Base-by-base conservation (phyloP, 116 monocot species). In the Thalassia testudinum region DNA sequence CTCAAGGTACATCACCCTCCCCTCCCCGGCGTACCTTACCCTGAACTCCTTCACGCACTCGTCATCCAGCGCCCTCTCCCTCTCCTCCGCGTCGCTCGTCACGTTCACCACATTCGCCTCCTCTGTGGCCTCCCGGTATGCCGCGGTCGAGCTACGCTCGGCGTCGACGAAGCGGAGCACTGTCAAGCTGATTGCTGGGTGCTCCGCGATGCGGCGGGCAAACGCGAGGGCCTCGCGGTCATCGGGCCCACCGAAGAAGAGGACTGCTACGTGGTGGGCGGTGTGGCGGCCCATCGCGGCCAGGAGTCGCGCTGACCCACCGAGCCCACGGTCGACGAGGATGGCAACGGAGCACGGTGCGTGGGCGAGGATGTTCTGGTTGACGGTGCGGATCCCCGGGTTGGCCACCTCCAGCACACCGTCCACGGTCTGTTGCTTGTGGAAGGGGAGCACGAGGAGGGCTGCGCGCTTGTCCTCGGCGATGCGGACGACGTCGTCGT, bases 391-490 rank as follows among this genome's bases (percentile, higher is more conserved):
- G 15, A 66, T 20, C 14, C 26, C 42, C 1, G 30, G 58, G 30
- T 58, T 55, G 21, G 54, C 6, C 1, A 26, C 16, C 57, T 65
- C 65, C 65, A 65, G 56, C 1, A 37, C 37, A 23, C 58, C 66
- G 49, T 66, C 64, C 50, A 62, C 27, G 0, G 54, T 49, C 48
- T 56, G 54, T 19, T 69, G 47, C 61, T 69, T 54, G 48, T 69
- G 69, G 69, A 69, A 69, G 7, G 69, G 62, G 13, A 69, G 47
- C 55, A 69, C 27, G 37, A 69, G 37, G 53, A 69, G 54, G 6
- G 62, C 22, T 25, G 38, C 44, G 21, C 20, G 54, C 48, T 62
- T 62, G 50, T 66, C 66, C 37, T 50, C 50, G 1, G 55, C 55
- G 1, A 69, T 1, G 2, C 22, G 7, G 26, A 21, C 24, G 0